Conservation (phyloP, 2,329 filamentous ascomycete species). For the Ploettnerulaceae sp. region DNA sequence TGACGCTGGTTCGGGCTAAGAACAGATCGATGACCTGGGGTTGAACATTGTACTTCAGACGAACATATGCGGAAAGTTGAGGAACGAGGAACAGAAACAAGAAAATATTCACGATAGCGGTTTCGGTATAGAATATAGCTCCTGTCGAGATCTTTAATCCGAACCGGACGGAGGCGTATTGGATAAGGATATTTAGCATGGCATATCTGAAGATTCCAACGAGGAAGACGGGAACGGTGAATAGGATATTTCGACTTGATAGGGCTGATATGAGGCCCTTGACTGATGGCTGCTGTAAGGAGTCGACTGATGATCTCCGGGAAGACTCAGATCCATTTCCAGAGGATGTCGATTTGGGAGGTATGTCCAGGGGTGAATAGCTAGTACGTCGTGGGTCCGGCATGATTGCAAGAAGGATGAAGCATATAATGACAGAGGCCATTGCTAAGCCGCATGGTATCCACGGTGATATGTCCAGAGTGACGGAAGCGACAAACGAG, state of each 20-base stretch:
- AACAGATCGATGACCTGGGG: conserved; percentile 27
- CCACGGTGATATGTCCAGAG: conserved; percentile 32
- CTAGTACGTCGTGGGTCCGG: conserved; percentile 14
- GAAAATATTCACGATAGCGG: conserved; percentile 30
- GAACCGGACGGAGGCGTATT: conserved; percentile 32
- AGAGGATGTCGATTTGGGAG: not conserved
- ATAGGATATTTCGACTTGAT: conserved; percentile 20
- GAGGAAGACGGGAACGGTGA: conserved; percentile 30
- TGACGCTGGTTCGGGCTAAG: conserved; percentile 26
- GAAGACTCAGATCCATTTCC: not conserved
- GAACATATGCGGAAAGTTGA: conserved; percentile 18
- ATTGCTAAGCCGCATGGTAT: conserved; percentile 29
- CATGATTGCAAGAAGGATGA: conserved; percentile 25
- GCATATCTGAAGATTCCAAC: conserved; percentile 31
- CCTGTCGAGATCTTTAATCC: conserved; percentile 27
- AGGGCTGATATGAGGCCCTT: conserved; percentile 13
- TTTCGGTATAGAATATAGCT: conserved; percentile 32
- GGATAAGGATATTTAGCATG: conserved; percentile 31
- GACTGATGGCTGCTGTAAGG: conserved; percentile 5
- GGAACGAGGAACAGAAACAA: conserved; percentile 31
- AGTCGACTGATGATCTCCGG: not conserved
- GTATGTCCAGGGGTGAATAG: not conserved
- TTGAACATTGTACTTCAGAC: conserved; percentile 15
- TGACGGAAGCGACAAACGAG: conserved; percentile 28
- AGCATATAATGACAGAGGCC: conserved; percentile 20